Conservation (phyloP, 192 early-diverging fungal genomes). For the Paraglomus brasilianum region DNA sequence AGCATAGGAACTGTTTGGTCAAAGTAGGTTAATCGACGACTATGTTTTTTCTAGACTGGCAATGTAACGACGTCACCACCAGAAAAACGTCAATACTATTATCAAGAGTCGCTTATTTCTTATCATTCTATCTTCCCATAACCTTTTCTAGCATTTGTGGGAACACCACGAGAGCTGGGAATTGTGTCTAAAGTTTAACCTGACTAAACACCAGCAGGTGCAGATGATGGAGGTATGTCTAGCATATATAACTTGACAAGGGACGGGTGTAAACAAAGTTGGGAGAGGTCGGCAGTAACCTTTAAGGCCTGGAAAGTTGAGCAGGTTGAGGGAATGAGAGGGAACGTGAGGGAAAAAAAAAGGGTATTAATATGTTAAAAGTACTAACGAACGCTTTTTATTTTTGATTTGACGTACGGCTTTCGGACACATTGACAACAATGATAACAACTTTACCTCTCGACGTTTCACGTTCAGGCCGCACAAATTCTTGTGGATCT, state of each 20-base stretch:
- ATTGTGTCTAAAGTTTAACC: conserved; percentile 58
- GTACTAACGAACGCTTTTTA: not conserved
- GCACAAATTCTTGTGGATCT: conserved; percentile 33
- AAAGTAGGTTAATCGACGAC: conserved; percentile 29
- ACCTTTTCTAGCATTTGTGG: conserved; percentile 47
- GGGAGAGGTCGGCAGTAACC: no score
- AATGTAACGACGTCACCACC: conserved; percentile 7
- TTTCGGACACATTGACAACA: not conserved
- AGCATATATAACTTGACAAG: not conserved
- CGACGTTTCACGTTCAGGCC: no score
- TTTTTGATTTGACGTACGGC: not conserved
- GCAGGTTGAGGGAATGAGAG: no score
- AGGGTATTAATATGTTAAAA: no score
- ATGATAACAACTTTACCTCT: not conserved
- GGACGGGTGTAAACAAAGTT: not conserved
- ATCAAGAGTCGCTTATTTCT: not conserved
- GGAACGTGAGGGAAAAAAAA: no score
- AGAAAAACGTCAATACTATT: no score
- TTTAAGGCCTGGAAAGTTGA: no score
- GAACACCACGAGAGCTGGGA: conserved; percentile 67
- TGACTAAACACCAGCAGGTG: conserved; percentile 65
- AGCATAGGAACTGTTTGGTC: conserved; percentile 60
- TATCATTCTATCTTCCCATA: not conserved
- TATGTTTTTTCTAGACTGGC: not conserved
- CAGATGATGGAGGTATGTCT: conserved; percentile 62